phyloP scores from a whole-genome alignment of 352 stramenopile species.

The Pythium dissimile region DNA sequence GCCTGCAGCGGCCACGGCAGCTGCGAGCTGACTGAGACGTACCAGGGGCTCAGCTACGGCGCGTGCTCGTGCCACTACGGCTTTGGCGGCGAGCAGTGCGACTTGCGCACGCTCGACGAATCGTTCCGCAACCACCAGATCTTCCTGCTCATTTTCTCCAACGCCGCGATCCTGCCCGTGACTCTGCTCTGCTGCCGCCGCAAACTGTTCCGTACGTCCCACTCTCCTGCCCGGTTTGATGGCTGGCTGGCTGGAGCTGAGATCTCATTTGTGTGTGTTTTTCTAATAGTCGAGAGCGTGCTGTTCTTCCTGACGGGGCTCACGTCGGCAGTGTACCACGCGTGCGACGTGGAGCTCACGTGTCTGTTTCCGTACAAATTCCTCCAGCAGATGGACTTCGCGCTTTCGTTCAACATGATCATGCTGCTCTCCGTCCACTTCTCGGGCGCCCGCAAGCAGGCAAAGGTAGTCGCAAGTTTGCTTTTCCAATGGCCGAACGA shows the following conservation, averaged over 20 bases:
- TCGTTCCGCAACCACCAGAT: constrained; percentile 25
- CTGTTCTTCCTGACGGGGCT: constrained; percentile 30
- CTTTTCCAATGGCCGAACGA: too few relatives aligned
- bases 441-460: constrained; percentile 35
- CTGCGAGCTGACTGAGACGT: constrained; percentile 26
- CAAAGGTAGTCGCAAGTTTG: constrained; percentile 23
- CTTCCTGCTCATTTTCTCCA: constrained; percentile 32
- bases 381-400: constrained; percentile 40
- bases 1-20: constrained; percentile 27
- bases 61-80: constrained; percentile 33
- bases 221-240: not conserved
- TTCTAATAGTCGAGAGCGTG: constrained; percentile 29
- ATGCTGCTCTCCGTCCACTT: constrained; percentile 35
- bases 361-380: constrained; percentile 36
- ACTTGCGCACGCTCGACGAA: constrained; percentile 11
- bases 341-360: constrained; percentile 32
- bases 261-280: not conserved
- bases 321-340: constrained; percentile 35
- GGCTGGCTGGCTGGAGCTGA: not conserved
- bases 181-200: constrained; percentile 23
- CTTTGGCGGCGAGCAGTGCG: constrained; percentile 33
- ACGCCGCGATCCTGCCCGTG: constrained; percentile 32
- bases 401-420: constrained; percentile 44
- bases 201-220: constrained; percentile 33
- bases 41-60: constrained; percentile 32